Percentiles rank a stretch among this genome's conserved stretches.
phyloP scores from a whole-genome alignment of 2,329 filamentous ascomycete genomes.

The Xylaria sp. region DNA sequence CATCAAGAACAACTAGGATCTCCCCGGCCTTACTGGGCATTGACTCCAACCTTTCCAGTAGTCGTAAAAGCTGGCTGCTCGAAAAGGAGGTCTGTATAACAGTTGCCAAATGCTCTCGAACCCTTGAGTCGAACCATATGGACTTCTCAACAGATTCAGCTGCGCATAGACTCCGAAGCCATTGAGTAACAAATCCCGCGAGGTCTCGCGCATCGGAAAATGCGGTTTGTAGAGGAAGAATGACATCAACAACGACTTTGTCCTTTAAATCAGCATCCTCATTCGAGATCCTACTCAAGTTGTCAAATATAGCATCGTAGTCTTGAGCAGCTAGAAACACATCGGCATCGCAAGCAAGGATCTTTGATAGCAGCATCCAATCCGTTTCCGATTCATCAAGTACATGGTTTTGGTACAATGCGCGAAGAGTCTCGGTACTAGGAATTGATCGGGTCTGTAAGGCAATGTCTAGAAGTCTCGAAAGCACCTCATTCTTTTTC shows the following conservation, averaged over 20 bases:
- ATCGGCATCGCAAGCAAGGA: constrained; percentile 59
- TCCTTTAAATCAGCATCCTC: constrained; percentile 41
- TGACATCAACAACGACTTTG: constrained; percentile 49
- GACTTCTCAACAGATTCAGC: constrained; percentile 36
- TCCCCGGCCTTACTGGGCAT: constrained; percentile 44
- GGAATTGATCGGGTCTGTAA: constrained; percentile 50
- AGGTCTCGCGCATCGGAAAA: constrained; percentile 56
- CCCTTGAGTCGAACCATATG: constrained; percentile 46
- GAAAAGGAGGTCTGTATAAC: constrained; percentile 54
- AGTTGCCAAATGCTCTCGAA: constrained; percentile 44
- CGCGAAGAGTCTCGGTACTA: constrained; percentile 50
- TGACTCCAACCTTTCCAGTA: constrained; percentile 51
- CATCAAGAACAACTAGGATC: constrained; percentile 53
- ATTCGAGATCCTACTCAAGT: constrained; percentile 45
- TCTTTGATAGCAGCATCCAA: constrained; percentile 55
- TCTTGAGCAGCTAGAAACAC: constrained; percentile 56
- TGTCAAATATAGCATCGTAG: constrained; percentile 48
- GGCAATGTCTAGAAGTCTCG: constrained; percentile 51
- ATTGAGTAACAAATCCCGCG: constrained; percentile 53
- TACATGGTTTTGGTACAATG: constrained; percentile 48
- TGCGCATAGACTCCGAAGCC: constrained; percentile 49
- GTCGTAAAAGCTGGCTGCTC: constrained; percentile 51
- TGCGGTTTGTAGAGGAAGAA: constrained; percentile 55
- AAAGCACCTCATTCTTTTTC: constrained; percentile 46
- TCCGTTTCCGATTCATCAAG: constrained; percentile 46